These are phyloP conservation scores for Centrapalus pauciflorus DNA, from an alignment of 129 eudicot genomes.

Conservation along the genomic window DNA sequence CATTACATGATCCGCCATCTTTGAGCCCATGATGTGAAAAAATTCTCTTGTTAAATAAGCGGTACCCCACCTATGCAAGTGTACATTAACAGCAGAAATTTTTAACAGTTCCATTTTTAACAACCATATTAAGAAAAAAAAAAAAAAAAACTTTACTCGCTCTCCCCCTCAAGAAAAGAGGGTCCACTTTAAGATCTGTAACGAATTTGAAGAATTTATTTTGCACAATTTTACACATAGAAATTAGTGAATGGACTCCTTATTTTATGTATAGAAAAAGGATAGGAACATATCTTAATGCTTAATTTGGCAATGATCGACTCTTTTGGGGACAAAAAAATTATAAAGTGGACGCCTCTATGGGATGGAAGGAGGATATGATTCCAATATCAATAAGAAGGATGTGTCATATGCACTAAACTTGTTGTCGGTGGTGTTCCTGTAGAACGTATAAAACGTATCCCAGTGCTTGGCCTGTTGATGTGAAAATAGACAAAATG, in stretches of 20 bases:
- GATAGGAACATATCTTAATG: neutral
- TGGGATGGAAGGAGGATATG: constrained; percentile 12
- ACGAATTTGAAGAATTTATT: neutral
- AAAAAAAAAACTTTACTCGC: no score
- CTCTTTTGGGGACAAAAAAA: neutral
- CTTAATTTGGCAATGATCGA: neutral
- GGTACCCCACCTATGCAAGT: constrained; percentile 76
- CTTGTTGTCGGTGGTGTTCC: constrained; percentile 98
- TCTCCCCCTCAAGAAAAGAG: neutral
- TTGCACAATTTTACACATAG: neutral
- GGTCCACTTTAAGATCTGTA: neutral
- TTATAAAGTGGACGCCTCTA: neutral
- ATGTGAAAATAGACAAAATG: constrained; percentile 16
- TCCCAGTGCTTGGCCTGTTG: constrained; percentile 96
- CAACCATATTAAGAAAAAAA: no score
- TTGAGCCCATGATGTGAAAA: constrained; percentile 90
- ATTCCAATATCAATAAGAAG: constrained; percentile 4
- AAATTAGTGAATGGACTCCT: neutral
- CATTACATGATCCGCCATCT: constrained; percentile 85
- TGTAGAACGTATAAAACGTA: constrained; percentile 81
- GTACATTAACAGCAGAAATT: neutral
- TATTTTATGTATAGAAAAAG: neutral
- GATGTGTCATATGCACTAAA: constrained; percentile 31
- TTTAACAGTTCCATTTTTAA: no score
- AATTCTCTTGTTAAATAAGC: constrained; percentile 96